These are phyloP conservation scores for Lasiodiplodia hormozganensis DNA, from an alignment of 2,329 filamentous ascomycete genomes.

Conservation along the genomic window DNA sequence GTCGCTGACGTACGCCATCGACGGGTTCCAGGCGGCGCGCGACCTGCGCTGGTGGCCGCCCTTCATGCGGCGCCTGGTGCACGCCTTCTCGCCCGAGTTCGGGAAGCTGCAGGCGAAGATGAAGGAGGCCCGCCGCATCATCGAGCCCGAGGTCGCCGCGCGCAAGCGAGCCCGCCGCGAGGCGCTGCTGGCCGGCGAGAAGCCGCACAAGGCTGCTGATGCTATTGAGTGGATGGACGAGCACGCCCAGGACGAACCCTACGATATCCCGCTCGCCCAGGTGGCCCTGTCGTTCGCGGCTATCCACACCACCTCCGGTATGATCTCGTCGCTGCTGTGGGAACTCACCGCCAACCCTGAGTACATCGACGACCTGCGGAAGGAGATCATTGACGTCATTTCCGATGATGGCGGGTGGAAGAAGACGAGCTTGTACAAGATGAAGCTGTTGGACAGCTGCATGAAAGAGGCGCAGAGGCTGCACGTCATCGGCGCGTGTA, in stretches of 20 bases:
- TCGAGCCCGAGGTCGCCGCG: constrained; percentile 44
- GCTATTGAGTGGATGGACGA: constrained; percentile 33
- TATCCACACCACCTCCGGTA: constrained; percentile 32
- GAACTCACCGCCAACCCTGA: background rate
- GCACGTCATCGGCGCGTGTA: background rate
- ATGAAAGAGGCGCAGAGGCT: constrained; percentile 50
- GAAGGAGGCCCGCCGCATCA: constrained; percentile 35
- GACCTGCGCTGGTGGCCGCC: constrained; percentile 45
- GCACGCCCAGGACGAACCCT: constrained; percentile 30
- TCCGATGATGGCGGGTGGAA: constrained; percentile 35
- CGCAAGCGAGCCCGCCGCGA: constrained; percentile 33
- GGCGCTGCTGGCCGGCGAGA: constrained; percentile 32
- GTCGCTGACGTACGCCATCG: constrained; percentile 44
- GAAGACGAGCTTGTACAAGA: constrained; percentile 47
- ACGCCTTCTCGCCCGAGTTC: constrained; percentile 32
- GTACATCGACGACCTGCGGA: constrained; percentile 11
- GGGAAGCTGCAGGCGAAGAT: constrained; percentile 34
- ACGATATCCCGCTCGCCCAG: constrained; percentile 31
- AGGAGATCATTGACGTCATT: background rate
- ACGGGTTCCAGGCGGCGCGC: constrained; percentile 43
- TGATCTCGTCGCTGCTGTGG: constrained; percentile 11
- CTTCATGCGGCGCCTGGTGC: constrained; percentile 40
- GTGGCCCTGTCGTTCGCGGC: constrained; percentile 32
- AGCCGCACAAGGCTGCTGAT: constrained; percentile 28
- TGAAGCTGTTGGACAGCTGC: constrained; percentile 52